phyloP scores from a whole-genome alignment of 163 green algal genomes.

The Scenedesmus sp. region DNA sequence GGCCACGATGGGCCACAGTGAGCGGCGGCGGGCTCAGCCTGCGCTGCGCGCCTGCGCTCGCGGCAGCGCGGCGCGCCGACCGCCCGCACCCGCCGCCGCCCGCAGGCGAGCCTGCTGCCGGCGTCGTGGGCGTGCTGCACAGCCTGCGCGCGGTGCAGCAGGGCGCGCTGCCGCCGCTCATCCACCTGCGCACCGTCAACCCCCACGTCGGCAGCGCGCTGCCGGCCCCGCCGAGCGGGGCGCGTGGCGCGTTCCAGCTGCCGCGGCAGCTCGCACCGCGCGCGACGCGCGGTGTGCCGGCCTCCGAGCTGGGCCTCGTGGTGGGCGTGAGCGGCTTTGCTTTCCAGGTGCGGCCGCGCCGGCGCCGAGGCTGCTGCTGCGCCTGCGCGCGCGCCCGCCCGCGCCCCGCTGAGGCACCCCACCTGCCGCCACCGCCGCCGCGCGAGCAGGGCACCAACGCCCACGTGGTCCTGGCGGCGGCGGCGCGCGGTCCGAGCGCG shows the following conservation, averaged over 20 bases:
- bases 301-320: neutral
- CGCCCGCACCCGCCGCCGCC: too few species aligned
- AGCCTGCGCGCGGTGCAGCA: constrained; percentile 34
- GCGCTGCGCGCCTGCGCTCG: too few species aligned
- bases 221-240: neutral
- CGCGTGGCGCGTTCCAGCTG: constrained; percentile 1
- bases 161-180: constrained; percentile 38
- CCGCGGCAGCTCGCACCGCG: constrained; percentile 23
- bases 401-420: too few species aligned
- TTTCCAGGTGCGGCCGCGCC: constrained; percentile 37
- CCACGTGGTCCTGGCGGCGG: neutral
- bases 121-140: constrained; percentile 71
- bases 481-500: too few species aligned
- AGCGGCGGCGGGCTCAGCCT: too few species aligned
- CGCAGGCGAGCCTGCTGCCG: constrained; percentile 83
- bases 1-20: constrained; percentile 78
- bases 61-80: too few species aligned
- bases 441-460: constrained; percentile 14
- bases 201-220: constrained; percentile 61
- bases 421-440: too few species aligned
- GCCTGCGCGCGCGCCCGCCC: too few species aligned
- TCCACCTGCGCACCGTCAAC: constrained; percentile 71
- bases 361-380: too few species aligned
- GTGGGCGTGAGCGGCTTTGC: constrained; percentile 60
- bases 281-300: neutral